Conservation (phyloP, 2,329 filamentous ascomycete species). For the Curvularia sp. region DNA sequence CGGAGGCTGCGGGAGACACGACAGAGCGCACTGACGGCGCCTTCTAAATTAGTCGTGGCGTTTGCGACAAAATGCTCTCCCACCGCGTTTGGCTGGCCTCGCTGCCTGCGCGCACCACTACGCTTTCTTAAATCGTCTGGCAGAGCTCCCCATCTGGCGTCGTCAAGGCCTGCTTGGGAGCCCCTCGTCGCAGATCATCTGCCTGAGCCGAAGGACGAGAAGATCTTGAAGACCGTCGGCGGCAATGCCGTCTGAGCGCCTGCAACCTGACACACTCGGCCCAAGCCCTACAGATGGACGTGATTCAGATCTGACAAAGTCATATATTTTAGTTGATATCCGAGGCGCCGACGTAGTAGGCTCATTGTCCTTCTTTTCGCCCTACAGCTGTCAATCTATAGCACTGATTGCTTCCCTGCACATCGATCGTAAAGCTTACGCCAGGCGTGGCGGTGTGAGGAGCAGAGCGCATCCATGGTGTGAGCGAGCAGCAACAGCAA, state of each 20-base stretch:
- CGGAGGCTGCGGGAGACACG: conserved; percentile 13
- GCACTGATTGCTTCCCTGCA: conserved; percentile 35
- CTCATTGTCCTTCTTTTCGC: conserved; percentile 36
- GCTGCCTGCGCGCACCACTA: not conserved
- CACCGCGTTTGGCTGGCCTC: conserved; percentile 6
- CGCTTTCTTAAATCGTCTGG: not conserved
- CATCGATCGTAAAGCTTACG: conserved; percentile 32
- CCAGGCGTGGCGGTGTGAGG: conserved; percentile 34
- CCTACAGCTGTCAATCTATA: conserved; percentile 42
- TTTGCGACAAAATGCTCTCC: not conserved
- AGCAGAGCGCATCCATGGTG: conserved; percentile 21
- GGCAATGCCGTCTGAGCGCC: conserved; percentile 39
- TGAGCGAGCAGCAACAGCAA: conserved; percentile 32
- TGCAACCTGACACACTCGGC: conserved; percentile 34
- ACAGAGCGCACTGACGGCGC: conserved; percentile 17
- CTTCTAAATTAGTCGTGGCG: conserved; percentile 14
- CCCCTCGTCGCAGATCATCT: conserved; percentile 45
- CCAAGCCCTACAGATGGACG: conserved; percentile 18
- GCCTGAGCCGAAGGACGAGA: conserved; percentile 40
- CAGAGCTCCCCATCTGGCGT: conserved; percentile 31
- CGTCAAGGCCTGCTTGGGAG: conserved; percentile 34
- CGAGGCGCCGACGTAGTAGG: conserved; percentile 22
- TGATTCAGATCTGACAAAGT: conserved; percentile 19
- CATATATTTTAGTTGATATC: conserved; percentile 22
- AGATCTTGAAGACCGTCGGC: conserved; percentile 37